These are phyloP conservation scores for Coemansia sp. DNA, from an alignment of 192 early-diverging fungal genomes.

Conservation along the genomic window DNA sequence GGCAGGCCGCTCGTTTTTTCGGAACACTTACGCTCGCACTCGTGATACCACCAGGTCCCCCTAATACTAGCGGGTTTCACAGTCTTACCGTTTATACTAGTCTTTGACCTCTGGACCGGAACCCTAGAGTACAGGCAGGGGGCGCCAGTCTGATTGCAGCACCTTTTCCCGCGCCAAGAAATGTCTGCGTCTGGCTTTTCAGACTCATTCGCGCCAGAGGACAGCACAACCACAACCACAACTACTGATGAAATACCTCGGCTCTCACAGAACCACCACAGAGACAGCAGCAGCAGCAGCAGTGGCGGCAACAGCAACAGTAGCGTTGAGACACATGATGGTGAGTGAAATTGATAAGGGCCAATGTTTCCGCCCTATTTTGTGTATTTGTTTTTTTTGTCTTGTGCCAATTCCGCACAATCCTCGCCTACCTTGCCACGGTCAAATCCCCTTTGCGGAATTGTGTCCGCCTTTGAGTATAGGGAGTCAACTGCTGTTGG, in stretches of 20 bases:
- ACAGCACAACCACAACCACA: neutral
- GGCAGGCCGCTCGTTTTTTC: neutral
- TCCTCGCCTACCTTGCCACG: neutral
- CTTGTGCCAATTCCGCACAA: neutral
- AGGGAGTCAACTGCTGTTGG: neutral
- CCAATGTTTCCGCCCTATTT: neutral
- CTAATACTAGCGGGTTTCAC: neutral
- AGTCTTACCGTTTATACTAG: neutral
- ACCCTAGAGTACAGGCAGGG: neutral
- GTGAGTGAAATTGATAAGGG: neutral
- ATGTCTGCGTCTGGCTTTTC: conserved; percentile 1
- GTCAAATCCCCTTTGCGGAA: neutral
- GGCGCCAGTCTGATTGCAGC: neutral
- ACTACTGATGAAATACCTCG: neutral
- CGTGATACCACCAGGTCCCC: neutral
- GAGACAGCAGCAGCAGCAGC: neutral
- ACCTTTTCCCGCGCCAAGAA: neutral
- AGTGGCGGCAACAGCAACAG: neutral
- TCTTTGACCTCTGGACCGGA: neutral
- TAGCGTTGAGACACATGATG: neutral
- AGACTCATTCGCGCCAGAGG: neutral
- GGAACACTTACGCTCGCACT: neutral
- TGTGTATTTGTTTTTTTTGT: neutral
- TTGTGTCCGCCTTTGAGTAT: neutral
- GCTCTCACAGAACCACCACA: neutral